A percentile compares a stretch with the other conserved stretches of the same genome.
These are phyloP conservation scores for Podaxis mareebaensis DNA, from an alignment of 768 basidiomycete species.

Conservation along the genomic window DNA sequence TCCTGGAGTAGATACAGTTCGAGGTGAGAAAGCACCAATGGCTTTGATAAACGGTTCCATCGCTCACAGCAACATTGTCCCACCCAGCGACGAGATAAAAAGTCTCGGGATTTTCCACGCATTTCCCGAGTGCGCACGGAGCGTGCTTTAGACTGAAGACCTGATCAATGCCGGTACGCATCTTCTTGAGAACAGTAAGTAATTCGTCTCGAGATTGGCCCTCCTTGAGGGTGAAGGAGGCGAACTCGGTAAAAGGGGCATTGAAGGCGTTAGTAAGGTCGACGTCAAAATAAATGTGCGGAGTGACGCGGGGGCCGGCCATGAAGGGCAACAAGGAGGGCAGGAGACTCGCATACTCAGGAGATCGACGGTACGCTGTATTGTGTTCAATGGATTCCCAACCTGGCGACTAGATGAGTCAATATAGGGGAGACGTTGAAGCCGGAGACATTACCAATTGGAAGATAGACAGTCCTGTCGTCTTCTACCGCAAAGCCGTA, in stretches of 20 bases:
- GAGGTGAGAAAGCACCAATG: background rate
- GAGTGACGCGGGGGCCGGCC: background rate
- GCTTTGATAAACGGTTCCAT: background rate
- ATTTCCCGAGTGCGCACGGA: background rate
- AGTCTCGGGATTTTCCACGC: background rate
- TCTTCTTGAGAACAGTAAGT: background rate
- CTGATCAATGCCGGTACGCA: background rate
- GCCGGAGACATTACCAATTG: background rate
- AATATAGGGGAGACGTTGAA: background rate
- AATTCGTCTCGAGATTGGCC: background rate
- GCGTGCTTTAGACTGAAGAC: background rate
- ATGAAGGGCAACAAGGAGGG: background rate
- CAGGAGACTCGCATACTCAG: background rate
- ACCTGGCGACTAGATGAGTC: background rate
- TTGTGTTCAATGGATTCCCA: background rate
- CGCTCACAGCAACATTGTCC: background rate
- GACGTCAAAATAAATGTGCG: background rate
- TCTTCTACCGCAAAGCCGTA: background rate
- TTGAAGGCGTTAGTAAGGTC: background rate
- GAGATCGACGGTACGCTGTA: background rate
- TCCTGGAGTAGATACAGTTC: background rate
- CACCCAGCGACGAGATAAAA: background rate
- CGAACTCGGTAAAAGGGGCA: background rate
- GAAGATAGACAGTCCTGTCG: background rate
- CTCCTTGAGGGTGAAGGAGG: background rate